Conservation (phyloP, 768 basidiomycete genomes). For the Auricularia sp. region DNA sequence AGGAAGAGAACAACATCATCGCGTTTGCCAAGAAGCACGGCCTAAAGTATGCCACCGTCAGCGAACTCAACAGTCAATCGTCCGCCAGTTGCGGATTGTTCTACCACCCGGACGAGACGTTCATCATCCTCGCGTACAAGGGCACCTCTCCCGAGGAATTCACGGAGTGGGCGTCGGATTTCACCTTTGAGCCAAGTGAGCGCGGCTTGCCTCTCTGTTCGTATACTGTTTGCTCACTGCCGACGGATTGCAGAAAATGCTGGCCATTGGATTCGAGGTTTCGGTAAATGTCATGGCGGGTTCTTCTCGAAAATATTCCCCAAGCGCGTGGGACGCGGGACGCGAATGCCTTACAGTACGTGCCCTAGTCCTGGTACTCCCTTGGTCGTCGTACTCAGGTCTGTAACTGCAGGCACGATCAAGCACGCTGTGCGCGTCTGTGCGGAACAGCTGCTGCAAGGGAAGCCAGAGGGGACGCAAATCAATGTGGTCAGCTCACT, state of each 20-base stretch:
- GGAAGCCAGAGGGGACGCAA: constrained; percentile 8
- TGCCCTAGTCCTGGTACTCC: not conserved
- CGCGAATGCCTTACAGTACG: constrained; percentile 11
- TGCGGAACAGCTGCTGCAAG: constrained; percentile 6
- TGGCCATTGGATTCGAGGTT: constrained; percentile 11
- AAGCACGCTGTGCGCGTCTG: constrained; percentile 9
- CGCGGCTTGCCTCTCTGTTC: not conserved
- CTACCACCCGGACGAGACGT: constrained; percentile 12
- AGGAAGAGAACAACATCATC: constrained; percentile 10
- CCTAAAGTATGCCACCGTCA: constrained; percentile 10
- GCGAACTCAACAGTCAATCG: constrained; percentile 11
- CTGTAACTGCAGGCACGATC: constrained; percentile 5
- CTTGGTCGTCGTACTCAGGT: not conserved
- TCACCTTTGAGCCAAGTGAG: constrained; percentile 8
- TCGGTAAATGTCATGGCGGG: constrained; percentile 11
- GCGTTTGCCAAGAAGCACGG: constrained; percentile 9
- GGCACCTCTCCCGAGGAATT: constrained; percentile 14
- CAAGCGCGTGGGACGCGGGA: constrained; percentile 6
- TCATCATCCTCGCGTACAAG: constrained; percentile 15
- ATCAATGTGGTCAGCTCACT: constrained; percentile 7
- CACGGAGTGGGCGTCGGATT: constrained; percentile 14
- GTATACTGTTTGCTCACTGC: constrained; percentile 2
- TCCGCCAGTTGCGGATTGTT: constrained; percentile 14
- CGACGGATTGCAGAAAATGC: constrained; percentile 6
- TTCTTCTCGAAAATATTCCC: constrained; percentile 12